Evolutionary conservation across 2,329 filamentous ascomycete species (phyloP), one percentile per base, ranked within the genome.

Genomic region (Fusarium tanahbumbuense): DNA sequence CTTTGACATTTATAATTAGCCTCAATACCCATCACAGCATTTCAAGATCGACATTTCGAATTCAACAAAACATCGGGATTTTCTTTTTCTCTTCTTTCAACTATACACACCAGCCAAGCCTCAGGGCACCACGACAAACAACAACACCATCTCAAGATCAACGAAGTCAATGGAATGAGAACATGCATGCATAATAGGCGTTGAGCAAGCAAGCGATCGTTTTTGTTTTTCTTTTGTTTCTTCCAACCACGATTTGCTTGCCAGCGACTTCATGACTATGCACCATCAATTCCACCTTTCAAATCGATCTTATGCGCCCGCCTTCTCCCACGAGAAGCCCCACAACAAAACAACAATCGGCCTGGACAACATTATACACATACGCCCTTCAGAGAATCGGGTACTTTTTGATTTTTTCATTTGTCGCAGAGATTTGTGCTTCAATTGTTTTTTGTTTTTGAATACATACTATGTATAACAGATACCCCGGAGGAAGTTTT

Each of bases 401-500:
- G 62, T 16, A 27, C 44, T 54, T 56, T 64, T 64, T 40, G 9
- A 25, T 18, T 45, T 54, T 74, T 67, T 70, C 69, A 64, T 75
- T 75, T 73, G 67, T 73, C 47, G 30, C 53, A 49, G 52, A 65
- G 25, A 69, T 64, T 65, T 60, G 55, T 30, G 58, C 54, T 58
- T 65, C 34, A 37, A 37, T 61, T 54, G 66, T 60, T 45, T 41
- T 46, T 64, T 63, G 48, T 10, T 63, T 74, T 70, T 64, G 66
- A 63, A 73, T 68, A 64, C 53, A 71, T 66, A 67, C 30, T 59
- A 69, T 75, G 73, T 75, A 75, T 59, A 75, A 74, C 72, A 75
- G 72, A 75, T 75, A 75, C 73, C 73, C 73, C 70, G 48, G 60
- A 68, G 60, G 70, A 64, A 74, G 68, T 73, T 70, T 72, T 44